A percentile compares a stretch with the other conserved stretches of the same genome.
Conservation (phyloP, 2,329 filamentous ascomycete species). For the Nigrospora sphaerica region DNA sequence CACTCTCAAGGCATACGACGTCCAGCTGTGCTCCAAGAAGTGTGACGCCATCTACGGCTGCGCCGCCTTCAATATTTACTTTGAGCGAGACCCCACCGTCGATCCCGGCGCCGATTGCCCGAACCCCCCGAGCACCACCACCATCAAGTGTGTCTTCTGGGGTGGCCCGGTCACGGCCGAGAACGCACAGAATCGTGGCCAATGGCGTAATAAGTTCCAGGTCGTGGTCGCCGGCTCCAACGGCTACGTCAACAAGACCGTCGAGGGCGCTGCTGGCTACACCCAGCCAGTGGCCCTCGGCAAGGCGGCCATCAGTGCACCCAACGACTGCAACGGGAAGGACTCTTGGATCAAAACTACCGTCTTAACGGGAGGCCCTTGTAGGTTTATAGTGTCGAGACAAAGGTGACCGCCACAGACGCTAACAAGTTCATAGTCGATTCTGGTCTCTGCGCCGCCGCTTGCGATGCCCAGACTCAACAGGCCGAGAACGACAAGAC, state of each 20-base stretch:
- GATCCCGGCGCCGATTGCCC: slow-evolving; percentile 11
- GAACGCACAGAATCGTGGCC: slow-evolving; percentile 14
- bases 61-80: slow-evolving; percentile 19
- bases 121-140: slow-evolving; percentile 14
- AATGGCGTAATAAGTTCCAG: slow-evolving; percentile 13
- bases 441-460: slow-evolving; percentile 18
- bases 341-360: slow-evolving; percentile 22
- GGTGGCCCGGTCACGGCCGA: slow-evolving; percentile 14
- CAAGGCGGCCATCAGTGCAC: slow-evolving; percentile 19
- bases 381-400: too few species aligned
- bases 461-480: slow-evolving; percentile 19
- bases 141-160: slow-evolving; percentile 22
- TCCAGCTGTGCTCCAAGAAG: slow-evolving; percentile 11
- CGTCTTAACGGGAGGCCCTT: slow-evolving; percentile 19
- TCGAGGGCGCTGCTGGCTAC: slow-evolving; percentile 8
- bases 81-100: slow-evolving; percentile 18
- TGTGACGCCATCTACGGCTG: slow-evolving; percentile 15
- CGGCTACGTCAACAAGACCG: slow-evolving; percentile 20
- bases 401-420: too few species aligned
- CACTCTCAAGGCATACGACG: slow-evolving; percentile 14
- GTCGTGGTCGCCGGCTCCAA: slow-evolving; percentile 35
- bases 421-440: slow-evolving; percentile 10
- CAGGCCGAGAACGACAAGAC: slow-evolving; percentile 14
- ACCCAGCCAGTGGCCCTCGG: slow-evolving; percentile 5
- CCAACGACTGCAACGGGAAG: slow-evolving; percentile 12